Evolutionary conservation across 495 filamentous ascomycete species (phyloP).

Genomic region (Xylona heveae): DNA sequence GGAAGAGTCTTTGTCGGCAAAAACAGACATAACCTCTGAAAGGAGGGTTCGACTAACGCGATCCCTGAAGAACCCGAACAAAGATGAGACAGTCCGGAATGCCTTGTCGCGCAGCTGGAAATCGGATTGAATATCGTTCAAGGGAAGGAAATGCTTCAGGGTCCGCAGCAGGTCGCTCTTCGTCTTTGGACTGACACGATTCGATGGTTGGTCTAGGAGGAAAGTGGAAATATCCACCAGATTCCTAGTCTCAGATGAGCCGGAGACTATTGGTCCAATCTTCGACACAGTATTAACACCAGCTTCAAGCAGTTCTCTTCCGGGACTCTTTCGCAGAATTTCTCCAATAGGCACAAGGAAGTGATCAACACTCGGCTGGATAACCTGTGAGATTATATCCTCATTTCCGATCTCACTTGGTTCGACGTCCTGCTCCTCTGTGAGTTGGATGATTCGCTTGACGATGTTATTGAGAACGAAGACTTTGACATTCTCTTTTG

Average conservation of each 20-base stretch:
- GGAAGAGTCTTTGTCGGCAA: slow-evolving; percentile 37
- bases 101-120: slow-evolving; percentile 31
- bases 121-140: slow-evolving; percentile 32
- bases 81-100: slow-evolving; percentile 41
- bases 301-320: slow-evolving; percentile 48
- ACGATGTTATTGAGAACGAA: slow-evolving; percentile 60
- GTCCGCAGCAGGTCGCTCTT: slow-evolving; percentile 62
- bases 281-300: slow-evolving; percentile 57
- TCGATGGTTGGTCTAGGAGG: slow-evolving; percentile 63
- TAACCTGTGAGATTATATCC: slow-evolving; percentile 21
- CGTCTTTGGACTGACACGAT: slow-evolving; percentile 57
- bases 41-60: slow-evolving; percentile 47
- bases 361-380: slow-evolving; percentile 45
- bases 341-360: slow-evolving; percentile 44
- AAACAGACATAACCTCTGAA: slow-evolving; percentile 45
- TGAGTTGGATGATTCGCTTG: slow-evolving; percentile 34
- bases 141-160: slow-evolving; percentile 50
- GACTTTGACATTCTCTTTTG: slow-evolving; percentile 72
- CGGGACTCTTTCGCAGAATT: slow-evolving; percentile 38
- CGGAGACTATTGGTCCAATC: slow-evolving; percentile 51
- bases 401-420: no score
- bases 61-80: slow-evolving; percentile 79
- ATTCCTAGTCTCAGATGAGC: slow-evolving; percentile 43
- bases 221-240: slow-evolving; percentile 56
- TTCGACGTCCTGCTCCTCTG: slow-evolving; percentile 24